Percentiles rank a stretch among this genome's conserved stretches.
Evolutionary conservation across 257 asterid genomes (phyloP).

Genomic region (Rauvolfia tetraphylla): DNA sequence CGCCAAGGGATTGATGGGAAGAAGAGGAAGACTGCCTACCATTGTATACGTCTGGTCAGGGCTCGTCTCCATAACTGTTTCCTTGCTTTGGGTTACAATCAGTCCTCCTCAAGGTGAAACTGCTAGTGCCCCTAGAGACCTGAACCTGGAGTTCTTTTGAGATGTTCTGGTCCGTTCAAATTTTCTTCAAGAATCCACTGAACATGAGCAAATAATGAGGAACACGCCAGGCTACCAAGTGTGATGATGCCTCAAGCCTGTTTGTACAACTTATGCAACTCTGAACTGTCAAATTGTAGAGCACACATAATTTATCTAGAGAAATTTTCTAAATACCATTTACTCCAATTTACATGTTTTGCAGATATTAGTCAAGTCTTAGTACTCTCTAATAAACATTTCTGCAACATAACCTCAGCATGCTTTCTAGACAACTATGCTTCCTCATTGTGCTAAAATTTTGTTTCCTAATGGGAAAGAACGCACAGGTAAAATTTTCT

Average conservation of each 20-base stretch:
- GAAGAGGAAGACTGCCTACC: conserved; percentile 78
- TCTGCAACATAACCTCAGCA: neutral
- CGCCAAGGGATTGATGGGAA: conserved; percentile 86
- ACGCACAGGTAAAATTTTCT: neutral
- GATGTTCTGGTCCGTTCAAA: neutral
- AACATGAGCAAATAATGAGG: neutral
- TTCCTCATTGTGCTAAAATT: neutral
- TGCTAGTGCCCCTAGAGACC: conserved; percentile 14
- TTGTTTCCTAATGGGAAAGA: neutral
- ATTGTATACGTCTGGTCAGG: conserved; percentile 90
- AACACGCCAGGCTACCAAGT: neutral
- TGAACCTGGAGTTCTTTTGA: conserved; percentile 20
- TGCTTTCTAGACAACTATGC: neutral
- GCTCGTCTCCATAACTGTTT: conserved; percentile 66
- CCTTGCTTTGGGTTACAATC: conserved; percentile 68
- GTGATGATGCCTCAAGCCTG: neutral
- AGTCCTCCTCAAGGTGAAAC: conserved; percentile 40
- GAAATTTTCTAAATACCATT: neutral
- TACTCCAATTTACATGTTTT: neutral
- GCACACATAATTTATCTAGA: neutral
- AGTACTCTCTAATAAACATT: neutral
- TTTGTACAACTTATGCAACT: neutral
- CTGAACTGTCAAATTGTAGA: neutral
- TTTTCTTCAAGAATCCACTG: conserved; percentile 1
- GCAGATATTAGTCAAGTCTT: neutral